phyloP scores from a whole-genome alignment of 2,329 filamentous ascomycete genomes.

The Xylariaceae sp. region DNA sequence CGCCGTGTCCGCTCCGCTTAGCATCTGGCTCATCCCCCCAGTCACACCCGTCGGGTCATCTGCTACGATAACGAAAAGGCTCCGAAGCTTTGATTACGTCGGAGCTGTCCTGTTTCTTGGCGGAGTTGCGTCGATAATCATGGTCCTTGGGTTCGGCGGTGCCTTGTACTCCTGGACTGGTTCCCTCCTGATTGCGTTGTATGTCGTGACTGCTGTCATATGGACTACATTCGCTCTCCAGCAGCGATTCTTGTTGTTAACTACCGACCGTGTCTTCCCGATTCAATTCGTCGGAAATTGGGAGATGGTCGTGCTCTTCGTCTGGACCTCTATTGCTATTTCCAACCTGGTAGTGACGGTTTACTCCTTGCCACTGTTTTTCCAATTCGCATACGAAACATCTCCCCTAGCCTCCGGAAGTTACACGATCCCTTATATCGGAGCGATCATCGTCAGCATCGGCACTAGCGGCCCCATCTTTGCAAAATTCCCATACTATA shows the following conservation, averaged over 20 bases:
- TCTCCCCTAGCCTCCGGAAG: background rate
- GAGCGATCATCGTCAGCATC: slow-evolving; percentile 1
- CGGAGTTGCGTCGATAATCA: background rate
- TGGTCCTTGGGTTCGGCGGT: slow-evolving; percentile 6
- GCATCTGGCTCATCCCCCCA: background rate
- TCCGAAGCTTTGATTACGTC: slow-evolving; percentile 1
- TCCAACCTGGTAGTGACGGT: slow-evolving; percentile 3
- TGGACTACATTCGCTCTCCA: slow-evolving; percentile 5
- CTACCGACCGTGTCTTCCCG: slow-evolving; percentile 9
- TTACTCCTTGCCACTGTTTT: slow-evolving; percentile 10
- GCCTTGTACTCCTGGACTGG: slow-evolving; percentile 4
- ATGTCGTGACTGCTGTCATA: background rate
- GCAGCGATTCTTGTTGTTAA: slow-evolving; percentile 10
- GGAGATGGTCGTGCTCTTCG: slow-evolving; percentile 9
- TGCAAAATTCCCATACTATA: slow-evolving; percentile 7
- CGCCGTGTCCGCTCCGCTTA: background rate
- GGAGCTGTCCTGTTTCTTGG: slow-evolving; percentile 6
- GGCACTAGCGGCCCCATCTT: slow-evolving; percentile 5
- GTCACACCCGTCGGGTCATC: background rate
- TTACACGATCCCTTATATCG: slow-evolving; percentile 10
- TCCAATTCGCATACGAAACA: slow-evolving; percentile 5
- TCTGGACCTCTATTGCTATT: slow-evolving; percentile 8
- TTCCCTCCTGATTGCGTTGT: slow-evolving; percentile 5
- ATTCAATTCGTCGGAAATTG: slow-evolving; percentile 3
- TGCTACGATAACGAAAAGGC: background rate